phyloP scores from a whole-genome alignment of 176 grass and related monocot genomes.

The Oryza officinalis region DNA sequence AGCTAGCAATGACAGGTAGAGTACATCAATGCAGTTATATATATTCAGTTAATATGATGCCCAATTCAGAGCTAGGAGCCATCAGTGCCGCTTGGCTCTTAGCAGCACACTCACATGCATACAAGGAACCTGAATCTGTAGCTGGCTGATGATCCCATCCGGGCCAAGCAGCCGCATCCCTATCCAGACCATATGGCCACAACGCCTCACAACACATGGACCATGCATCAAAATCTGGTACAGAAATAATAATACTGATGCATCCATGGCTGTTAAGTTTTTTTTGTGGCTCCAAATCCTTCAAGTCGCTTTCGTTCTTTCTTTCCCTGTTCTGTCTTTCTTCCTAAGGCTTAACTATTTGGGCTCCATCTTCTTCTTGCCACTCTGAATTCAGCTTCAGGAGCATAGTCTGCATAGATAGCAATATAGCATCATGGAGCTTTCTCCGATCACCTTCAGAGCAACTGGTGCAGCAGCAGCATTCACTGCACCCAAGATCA shows the following conservation, averaged over 20 bases:
- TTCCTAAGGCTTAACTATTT: background rate
- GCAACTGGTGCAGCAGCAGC: background rate
- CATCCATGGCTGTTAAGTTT: background rate
- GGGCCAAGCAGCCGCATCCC: background rate
- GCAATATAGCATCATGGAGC: conserved; percentile 27
- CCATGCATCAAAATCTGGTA: background rate
- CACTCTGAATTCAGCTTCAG: background rate
- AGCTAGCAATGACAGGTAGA: background rate
- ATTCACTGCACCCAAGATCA: background rate
- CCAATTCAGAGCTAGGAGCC: background rate
- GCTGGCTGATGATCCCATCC: background rate
- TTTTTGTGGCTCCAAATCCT: conserved; percentile 11
- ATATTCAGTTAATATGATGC: background rate
- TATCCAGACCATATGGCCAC: conserved; percentile 30
- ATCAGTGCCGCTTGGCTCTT: background rate
- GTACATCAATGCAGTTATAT: background rate
- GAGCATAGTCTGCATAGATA: background rate
- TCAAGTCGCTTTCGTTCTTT: background rate
- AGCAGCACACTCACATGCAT: background rate
- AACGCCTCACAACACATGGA: background rate
- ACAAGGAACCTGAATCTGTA: background rate
- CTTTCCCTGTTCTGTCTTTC: background rate
- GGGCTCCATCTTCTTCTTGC: background rate
- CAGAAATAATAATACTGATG: background rate
- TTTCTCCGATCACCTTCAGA: conserved; percentile 7